phyloP scores from a whole-genome alignment of 2,329 filamentous ascomycete species.

The Phialemonium atrogriseum region DNA sequence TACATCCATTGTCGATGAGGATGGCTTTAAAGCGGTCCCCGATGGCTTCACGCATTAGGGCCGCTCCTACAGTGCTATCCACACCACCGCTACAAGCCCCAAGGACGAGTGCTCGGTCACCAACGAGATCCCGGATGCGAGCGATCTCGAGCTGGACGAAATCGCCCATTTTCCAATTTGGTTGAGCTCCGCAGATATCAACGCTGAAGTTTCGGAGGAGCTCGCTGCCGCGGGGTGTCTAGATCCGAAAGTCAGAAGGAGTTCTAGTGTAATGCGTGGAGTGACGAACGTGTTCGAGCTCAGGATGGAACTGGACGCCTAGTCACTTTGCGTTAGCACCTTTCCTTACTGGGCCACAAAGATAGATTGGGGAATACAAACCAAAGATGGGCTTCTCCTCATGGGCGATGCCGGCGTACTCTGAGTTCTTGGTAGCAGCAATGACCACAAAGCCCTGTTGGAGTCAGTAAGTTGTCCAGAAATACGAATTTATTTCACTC shows the following conservation, averaged over 20 bases:
- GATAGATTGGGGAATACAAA: slow-evolving; percentile 10
- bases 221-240: slow-evolving; percentile 61
- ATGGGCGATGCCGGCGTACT: slow-evolving; percentile 74
- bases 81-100: slow-evolving; percentile 61
- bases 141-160: slow-evolving; percentile 76
- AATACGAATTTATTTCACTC: too few relatives aligned
- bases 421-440: slow-evolving; percentile 66
- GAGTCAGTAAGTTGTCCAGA: slow-evolving; percentile 27
- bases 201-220: slow-evolving; percentile 78
- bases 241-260: too few relatives aligned
- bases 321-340: slow-evolving; percentile 7
- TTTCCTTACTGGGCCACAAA: background rate
- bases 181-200: slow-evolving; percentile 66
- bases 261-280: too few relatives aligned
- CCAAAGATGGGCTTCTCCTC: slow-evolving; percentile 62
- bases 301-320: slow-evolving; percentile 82
- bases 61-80: slow-evolving; percentile 80
- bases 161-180: slow-evolving; percentile 78
- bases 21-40: slow-evolving; percentile 60
- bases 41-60: slow-evolving; percentile 51
- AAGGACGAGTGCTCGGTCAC: slow-evolving; percentile 67
- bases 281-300: too few relatives aligned
- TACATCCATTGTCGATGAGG: slow-evolving; percentile 75
- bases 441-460: slow-evolving; percentile 64
- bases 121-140: slow-evolving; percentile 74